phyloP scores from a whole-genome alignment of 257 asterid genomes.

The Capsicum pubescens region DNA sequence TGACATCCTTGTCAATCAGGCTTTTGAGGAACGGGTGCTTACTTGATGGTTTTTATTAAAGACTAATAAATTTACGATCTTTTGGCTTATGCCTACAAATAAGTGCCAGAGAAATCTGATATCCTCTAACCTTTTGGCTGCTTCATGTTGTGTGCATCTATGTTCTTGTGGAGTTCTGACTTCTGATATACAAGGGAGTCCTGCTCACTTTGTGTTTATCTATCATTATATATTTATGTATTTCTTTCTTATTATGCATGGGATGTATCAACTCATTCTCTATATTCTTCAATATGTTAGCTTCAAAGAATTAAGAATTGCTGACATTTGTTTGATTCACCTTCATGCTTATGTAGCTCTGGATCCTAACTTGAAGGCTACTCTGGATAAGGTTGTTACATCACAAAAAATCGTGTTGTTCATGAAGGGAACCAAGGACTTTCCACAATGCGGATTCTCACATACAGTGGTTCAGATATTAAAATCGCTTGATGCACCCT shows the following conservation, averaged over 20 bases:
- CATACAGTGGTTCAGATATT: slow-evolving; percentile 84
- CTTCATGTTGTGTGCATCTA: slow-evolving; percentile 14
- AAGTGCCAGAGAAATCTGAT: background rate
- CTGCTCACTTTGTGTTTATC: background rate
- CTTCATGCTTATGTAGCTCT: slow-evolving; percentile 54
- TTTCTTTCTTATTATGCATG: background rate
- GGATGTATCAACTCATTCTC: background rate
- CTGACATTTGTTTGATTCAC: slow-evolving; percentile 18
- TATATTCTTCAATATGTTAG: background rate
- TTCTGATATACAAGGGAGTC: background rate
- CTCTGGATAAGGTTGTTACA: slow-evolving; percentile 78
- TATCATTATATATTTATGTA: background rate
- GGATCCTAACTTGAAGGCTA: slow-evolving; percentile 70
- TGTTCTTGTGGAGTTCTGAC: background rate
- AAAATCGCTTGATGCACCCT: slow-evolving; percentile 67
- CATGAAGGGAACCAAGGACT: slow-evolving; percentile 93
- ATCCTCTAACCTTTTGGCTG: background rate
- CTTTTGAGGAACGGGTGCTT: background rate
- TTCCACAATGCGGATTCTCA: slow-evolving; percentile 94
- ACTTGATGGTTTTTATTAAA: background rate
- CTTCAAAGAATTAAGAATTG: slow-evolving; percentile 20
- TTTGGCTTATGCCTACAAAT: background rate
- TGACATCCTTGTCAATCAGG: background rate
- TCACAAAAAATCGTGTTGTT: slow-evolving; percentile 76
- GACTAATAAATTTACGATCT: background rate